phyloP scores from a whole-genome alignment of 1,284 basidiomycete species.

The Fomitopsis betulina region DNA sequence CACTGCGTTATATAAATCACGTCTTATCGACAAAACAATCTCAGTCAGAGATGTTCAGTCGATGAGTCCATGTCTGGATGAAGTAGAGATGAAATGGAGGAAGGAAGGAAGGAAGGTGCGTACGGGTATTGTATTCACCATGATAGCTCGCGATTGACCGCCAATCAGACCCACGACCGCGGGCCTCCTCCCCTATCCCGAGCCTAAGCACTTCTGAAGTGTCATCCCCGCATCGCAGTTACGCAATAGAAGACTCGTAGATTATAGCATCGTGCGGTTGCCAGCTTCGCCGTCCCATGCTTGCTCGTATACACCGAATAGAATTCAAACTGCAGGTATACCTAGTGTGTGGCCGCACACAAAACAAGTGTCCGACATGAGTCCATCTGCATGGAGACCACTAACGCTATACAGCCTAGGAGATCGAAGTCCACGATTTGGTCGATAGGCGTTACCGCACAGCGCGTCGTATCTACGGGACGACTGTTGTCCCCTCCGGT shows the following conservation, averaged over 20 bases:
- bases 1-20: not conserved
- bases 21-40: not conserved
- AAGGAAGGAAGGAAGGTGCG: not conserved
- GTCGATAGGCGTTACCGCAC: not conserved
- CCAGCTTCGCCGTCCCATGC: too few relatives aligned
- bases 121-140: not conserved
- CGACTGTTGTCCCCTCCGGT: not conserved
- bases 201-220: not conserved
- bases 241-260: not conserved
- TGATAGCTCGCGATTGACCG: not conserved
- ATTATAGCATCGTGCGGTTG: too few relatives aligned
- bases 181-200: not conserved
- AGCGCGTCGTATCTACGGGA: not conserved
- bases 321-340: too few relatives aligned
- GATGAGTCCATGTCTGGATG: not conserved
- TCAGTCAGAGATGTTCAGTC: not conserved
- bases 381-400: not conserved
- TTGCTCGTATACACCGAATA: too few relatives aligned
- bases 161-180: not conserved
- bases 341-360: too few relatives aligned
- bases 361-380: not conserved
- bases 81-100: too few relatives aligned
- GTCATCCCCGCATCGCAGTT: not conserved
- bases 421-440: not conserved
- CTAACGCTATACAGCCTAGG: not conserved